These are phyloP conservation scores for Euphorbia pulcherrima DNA, from an alignment of 345 rosid species.

Conservation along the genomic window DNA sequence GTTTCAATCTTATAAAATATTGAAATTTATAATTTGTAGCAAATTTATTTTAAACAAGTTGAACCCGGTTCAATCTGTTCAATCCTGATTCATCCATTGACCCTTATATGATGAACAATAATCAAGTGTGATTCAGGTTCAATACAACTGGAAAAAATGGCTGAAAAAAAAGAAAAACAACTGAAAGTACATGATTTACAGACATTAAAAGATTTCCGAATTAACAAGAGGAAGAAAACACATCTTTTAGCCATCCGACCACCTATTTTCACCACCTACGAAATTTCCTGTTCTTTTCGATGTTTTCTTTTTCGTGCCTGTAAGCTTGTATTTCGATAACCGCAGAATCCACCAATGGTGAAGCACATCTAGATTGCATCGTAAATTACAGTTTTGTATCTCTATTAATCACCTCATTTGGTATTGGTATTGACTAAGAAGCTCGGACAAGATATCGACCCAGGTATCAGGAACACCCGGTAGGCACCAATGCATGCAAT, in stretches of 20 bases:
- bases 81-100: too few species aligned
- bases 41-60: too few species aligned
- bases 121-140: too few species aligned
- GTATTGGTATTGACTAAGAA: conserved; percentile 37
- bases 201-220: background rate
- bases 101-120: too few species aligned
- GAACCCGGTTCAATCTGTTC: too few species aligned
- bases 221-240: background rate
- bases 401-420: conserved; percentile 25
- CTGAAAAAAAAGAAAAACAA: background rate
- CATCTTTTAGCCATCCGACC: background rate
- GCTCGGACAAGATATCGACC: conserved; percentile 72
- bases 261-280: too few species aligned
- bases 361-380: conserved; percentile 1
- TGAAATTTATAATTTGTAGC: too few species aligned
- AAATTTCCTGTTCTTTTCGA: background rate
- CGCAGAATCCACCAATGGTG: background rate
- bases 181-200: background rate
- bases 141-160: too few species aligned
- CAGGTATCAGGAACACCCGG: conserved; percentile 94
- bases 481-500: conserved; percentile 99
- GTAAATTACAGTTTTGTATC: background rate
- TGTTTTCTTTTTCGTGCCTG: background rate
- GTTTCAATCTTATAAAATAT: too few species aligned
- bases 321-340: background rate